Evolutionary conservation across 768 basidiomycete genomes (phyloP).

Genomic region (Kondoa subrosea): DNA sequence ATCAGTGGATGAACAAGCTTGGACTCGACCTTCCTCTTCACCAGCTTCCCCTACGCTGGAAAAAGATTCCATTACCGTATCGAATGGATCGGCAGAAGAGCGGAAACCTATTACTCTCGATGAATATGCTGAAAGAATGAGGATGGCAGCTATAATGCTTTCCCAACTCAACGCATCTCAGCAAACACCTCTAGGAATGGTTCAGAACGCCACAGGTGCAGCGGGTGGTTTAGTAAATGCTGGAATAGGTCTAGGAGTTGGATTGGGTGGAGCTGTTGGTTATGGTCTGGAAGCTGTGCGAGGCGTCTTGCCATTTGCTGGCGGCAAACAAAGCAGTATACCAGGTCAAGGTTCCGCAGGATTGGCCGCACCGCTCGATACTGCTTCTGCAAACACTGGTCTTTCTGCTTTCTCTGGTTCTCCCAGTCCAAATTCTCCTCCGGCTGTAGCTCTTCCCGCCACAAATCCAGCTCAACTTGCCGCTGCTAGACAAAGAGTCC

Average conservation of each 20-base stretch:
- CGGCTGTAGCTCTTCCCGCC: constrained; percentile 13
- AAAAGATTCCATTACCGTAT: background rate
- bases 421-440: constrained; percentile 17
- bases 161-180: constrained; percentile 68
- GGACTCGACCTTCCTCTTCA: constrained; percentile 8
- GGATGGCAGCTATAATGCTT: constrained; percentile 94
- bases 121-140: constrained; percentile 96
- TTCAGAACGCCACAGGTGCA: constrained; percentile 24
- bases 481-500: constrained; percentile 24
- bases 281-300: constrained; percentile 31
- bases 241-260: constrained; percentile 24
- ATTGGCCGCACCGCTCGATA: constrained; percentile 18
- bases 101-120: constrained; percentile 52
- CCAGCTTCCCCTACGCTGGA: background rate
- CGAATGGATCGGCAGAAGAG: background rate
- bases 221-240: constrained; percentile 26
- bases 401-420: constrained; percentile 21
- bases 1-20: constrained; percentile 25
- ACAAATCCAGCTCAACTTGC: constrained; percentile 2
- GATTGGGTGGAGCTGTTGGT: constrained; percentile 24
- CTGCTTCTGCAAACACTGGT: constrained; percentile 19
- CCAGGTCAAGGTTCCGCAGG: constrained; percentile 21
- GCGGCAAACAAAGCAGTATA: constrained; percentile 4
- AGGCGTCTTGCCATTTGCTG: constrained; percentile 37
- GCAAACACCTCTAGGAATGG: constrained; percentile 27